Conservation (phyloP, 768 basidiomycete genomes). For the Hysterangium stoloniferum region DNA sequence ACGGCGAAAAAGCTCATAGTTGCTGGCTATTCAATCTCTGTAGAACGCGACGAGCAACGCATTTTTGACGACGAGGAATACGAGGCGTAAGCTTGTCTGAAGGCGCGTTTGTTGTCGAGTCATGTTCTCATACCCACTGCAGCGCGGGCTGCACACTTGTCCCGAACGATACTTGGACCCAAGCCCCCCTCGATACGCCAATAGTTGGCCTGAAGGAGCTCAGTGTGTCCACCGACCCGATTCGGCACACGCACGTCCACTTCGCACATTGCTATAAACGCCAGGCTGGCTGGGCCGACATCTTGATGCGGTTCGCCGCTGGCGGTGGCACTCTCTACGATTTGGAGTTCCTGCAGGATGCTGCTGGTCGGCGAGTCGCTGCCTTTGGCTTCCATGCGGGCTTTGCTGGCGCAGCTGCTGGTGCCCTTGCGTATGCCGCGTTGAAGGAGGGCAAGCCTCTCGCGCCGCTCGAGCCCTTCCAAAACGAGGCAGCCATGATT, state of each 20-base stretch:
- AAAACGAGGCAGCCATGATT: constrained; percentile 82
- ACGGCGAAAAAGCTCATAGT: constrained; percentile 84
- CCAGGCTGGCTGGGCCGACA: constrained; percentile 85
- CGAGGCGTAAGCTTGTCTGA: constrained; percentile 76
- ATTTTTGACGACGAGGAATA: constrained; percentile 94
- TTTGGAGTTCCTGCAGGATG: constrained; percentile 89
- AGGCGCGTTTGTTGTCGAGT: too few species aligned
- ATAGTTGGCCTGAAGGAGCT: constrained; percentile 98
- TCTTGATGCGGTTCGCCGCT: constrained; percentile 77
- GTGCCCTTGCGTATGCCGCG: constrained; percentile 72
- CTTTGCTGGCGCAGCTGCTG: constrained; percentile 90
- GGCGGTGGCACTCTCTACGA: constrained; percentile 89
- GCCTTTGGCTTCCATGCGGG: constrained; percentile 99
- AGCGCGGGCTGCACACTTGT: constrained; percentile 90
- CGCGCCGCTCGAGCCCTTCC: constrained; percentile 69
- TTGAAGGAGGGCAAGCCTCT: constrained; percentile 52
- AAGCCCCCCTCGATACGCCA: constrained; percentile 60
- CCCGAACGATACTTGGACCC: constrained; percentile 83
- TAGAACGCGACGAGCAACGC: constrained; percentile 89
- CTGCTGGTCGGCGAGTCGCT: constrained; percentile 79
- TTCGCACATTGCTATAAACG: constrained; percentile 98
- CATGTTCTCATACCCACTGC: too few species aligned
- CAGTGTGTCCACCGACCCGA: constrained; percentile 69
- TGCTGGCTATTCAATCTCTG: constrained; percentile 81
- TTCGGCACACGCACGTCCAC: constrained; percentile 93